Evolutionary conservation across 306 rosid genomes (phyloP).

Genomic region (Parietaria judaica): DNA sequence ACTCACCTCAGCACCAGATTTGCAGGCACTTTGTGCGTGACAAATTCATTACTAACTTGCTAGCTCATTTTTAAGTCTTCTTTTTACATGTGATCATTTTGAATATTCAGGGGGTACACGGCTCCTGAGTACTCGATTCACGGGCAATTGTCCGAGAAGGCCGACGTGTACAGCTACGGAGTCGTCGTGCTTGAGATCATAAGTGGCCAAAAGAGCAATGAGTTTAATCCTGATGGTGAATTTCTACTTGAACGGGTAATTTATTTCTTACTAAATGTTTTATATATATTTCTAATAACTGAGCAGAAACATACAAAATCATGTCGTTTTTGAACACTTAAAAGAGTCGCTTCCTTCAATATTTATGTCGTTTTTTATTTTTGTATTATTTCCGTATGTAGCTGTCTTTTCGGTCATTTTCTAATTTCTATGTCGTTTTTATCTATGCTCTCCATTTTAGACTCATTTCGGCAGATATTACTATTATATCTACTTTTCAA

Average conservation of each 20-base stretch:
- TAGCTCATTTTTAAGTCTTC: too few relatives aligned
- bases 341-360: too few relatives aligned
- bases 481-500: too few relatives aligned
- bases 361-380: too few relatives aligned
- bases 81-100: background rate
- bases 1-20: constrained; percentile 61
- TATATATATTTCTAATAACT: background rate
- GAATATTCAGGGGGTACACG: constrained; percentile 44
- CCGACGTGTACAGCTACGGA: constrained; percentile 62
- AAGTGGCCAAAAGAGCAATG: constrained; percentile 48
- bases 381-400: too few relatives aligned
- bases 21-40: constrained; percentile 66
- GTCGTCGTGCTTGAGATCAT: constrained; percentile 58
- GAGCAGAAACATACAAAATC: background rate
- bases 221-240: constrained; percentile 36
- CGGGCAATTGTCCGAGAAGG: constrained; percentile 67
- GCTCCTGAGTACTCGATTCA: constrained; percentile 78
- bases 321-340: too few relatives aligned
- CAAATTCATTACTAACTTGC: too few relatives aligned
- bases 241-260: constrained; percentile 53
- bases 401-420: too few relatives aligned
- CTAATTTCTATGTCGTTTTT: too few relatives aligned
- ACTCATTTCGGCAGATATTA: too few relatives aligned
- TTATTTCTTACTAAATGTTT: constrained; percentile 3
- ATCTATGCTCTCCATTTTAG: too few relatives aligned